Conservation (phyloP, 768 basidiomycete genomes). For the Psilocybe azurescens region DNA sequence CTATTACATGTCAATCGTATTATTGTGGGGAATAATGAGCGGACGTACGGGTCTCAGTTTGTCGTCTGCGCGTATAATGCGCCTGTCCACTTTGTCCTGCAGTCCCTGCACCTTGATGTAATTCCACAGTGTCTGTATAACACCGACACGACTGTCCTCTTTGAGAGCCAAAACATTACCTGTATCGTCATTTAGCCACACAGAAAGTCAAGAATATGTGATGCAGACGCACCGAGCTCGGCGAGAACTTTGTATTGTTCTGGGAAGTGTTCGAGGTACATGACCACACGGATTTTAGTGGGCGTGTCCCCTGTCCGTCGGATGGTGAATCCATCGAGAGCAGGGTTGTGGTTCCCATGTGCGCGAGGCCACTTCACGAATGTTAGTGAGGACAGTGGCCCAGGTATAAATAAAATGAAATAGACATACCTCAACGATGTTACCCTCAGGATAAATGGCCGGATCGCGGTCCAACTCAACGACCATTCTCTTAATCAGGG, state of each 20-base stretch:
- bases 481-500: conserved; percentile 81
- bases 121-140: conserved; percentile 88
- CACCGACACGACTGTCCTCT: conserved; percentile 83
- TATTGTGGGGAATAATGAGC: neutral
- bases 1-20: conserved; percentile 35
- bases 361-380: conserved; percentile 65
- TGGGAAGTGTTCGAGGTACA: conserved; percentile 86
- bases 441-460: conserved; percentile 79
- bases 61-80: conserved; percentile 72
- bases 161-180: conserved; percentile 76
- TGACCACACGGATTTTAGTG: conserved; percentile 80
- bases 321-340: conserved; percentile 87
- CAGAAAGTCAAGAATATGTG: neutral
- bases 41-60: conserved; percentile 63
- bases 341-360: conserved; percentile 58
- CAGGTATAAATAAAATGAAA: neutral
- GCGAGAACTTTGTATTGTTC: conserved; percentile 83
- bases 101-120: conserved; percentile 86
- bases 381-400: neutral
- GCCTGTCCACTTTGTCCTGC: conserved; percentile 83
- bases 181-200: conserved; percentile 28
- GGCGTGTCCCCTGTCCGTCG: conserved; percentile 80
- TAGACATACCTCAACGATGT: conserved; percentile 81
- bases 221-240: conserved; percentile 63
- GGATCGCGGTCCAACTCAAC: conserved; percentile 90